A percentile compares a stretch with the other conserved stretches of the same genome.
Evolutionary conservation across 2,329 filamentous ascomycete species (phyloP).

Genomic region (Reticulascus tulasneorum): DNA sequence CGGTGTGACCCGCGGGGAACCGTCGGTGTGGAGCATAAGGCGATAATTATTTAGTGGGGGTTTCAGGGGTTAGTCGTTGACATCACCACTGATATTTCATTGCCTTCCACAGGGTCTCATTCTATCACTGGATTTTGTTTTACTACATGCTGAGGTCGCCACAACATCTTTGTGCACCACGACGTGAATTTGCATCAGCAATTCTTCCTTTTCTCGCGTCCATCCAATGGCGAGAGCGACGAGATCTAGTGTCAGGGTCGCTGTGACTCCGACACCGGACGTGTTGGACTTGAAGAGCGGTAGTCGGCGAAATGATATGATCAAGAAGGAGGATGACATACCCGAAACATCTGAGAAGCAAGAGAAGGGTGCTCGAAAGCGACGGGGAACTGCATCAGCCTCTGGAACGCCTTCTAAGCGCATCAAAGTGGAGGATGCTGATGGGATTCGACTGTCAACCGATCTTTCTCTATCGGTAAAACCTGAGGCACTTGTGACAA

Average conservation of each 20-base stretch:
- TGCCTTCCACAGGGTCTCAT: constrained; percentile 5
- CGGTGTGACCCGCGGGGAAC: too few relatives aligned
- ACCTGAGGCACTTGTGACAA: constrained; percentile 1
- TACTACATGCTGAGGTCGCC: not conserved
- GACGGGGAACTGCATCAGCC: constrained; percentile 1
- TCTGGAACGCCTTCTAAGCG: constrained; percentile 6
- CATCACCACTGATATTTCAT: constrained; percentile 13
- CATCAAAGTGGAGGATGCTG: constrained; percentile 13
- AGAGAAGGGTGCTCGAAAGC: constrained; percentile 12
- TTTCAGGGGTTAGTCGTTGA: constrained; percentile 5
- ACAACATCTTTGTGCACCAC: not conserved
- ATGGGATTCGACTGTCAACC: too few relatives aligned
- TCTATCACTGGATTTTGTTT: constrained; percentile 2
- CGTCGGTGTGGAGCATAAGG: too few relatives aligned
- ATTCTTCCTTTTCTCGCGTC: not conserved
- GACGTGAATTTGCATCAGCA: not conserved
- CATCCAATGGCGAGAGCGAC: constrained; percentile 11
- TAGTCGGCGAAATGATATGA: not conserved
- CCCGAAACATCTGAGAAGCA: not conserved
- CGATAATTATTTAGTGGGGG: too few relatives aligned
- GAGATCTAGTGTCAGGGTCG: constrained; percentile 11
- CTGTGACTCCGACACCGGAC: constrained; percentile 1
- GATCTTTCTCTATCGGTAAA: not conserved
- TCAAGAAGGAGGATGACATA: not conserved
- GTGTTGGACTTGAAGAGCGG: not conserved